phyloP scores from a whole-genome alignment of 1,139 yeast species.

The Yamadazyma siamensis region DNA sequence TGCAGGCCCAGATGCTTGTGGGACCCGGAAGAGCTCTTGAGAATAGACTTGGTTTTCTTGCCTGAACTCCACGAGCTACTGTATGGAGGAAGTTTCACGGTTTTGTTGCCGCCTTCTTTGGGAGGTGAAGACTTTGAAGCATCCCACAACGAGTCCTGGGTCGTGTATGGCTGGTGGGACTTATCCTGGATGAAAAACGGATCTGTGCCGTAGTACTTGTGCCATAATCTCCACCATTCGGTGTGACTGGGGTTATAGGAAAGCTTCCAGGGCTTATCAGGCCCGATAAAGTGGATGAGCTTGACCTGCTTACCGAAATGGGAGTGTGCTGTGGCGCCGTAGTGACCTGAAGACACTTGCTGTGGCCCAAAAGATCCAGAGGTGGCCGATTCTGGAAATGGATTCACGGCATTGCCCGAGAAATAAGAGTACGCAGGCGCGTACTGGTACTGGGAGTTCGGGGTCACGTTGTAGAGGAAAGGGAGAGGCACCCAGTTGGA shows the following conservation, averaged over 20 bases:
- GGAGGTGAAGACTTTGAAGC: constrained; percentile 39
- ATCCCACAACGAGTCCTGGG: constrained; percentile 37
- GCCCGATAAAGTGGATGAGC: constrained; percentile 80
- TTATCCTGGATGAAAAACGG: constrained; percentile 7
- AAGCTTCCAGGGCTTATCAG: constrained; percentile 73
- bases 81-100: constrained; percentile 4
- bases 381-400: constrained; percentile 2
- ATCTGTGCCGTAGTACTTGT: constrained; percentile 23
- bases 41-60: constrained; percentile 6
- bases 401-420: constrained; percentile 14
- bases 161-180: constrained; percentile 10
- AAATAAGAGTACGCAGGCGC: constrained; percentile 75
- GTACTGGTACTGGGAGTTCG: constrained; percentile 77
- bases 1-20: not conserved
- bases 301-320: constrained; percentile 38
- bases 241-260: constrained; percentile 19
- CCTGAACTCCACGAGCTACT: constrained; percentile 5
- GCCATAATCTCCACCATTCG: constrained; percentile 48
- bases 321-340: constrained; percentile 24
- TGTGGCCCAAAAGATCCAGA: constrained; percentile 1
- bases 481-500: constrained; percentile 70
- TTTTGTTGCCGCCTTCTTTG: constrained; percentile 2
- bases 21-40: not conserved
- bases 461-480: constrained; percentile 82
- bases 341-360: constrained; percentile 7